Evolutionary conservation across 345 rosid genomes (phyloP), one percentile per base, ranked within the genome.

Genomic region (Ricinus communis): DNA sequence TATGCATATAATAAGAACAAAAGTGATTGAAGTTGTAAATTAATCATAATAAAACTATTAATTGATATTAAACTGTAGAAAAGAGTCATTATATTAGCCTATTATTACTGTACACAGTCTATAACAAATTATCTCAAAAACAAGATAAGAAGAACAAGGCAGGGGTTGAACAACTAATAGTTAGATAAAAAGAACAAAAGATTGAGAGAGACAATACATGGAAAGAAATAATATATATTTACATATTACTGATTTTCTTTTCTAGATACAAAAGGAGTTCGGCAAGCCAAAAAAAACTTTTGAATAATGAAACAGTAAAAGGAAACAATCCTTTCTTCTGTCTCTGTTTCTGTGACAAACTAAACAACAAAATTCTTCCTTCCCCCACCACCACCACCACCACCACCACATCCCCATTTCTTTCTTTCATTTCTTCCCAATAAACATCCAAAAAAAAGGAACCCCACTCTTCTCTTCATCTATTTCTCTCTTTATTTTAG

Each of bases 311-410:
- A 60, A 60, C 46, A 60, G 65, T 19, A 47, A 46, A 65, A 65
- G 53, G 40, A 65, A 65, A 65, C 68, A 65, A 65, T 27, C 68
- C 68, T 25, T 46, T 65, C 41, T 65, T 41, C 55, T 65, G 68
- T 65, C 68, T 65, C 41, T 65, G 41, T 47, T 65, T 65, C 55
- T 65, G 68, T 65, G 68, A 65, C 68, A 65, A 28, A 65, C 68
- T 65, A 65, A 65, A 27, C 68, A 25, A 65, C 68, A 65, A 65
- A 65, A 43, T 45, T 45, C 52, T 43, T 16, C 1, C 33, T 27
- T 63, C 14, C 67, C 67, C 67, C 66, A 40, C 66, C 30, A 54
- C 58, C 15, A 25, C 38, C 61, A 11, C 36, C 61, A 56, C 36
- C 61, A 55, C 19, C 60, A 27, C 36, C 60, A 25, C 33, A 12